Evolutionary conservation across 176 grass and related monocot species (phyloP).

Genomic region (Chrysopogon serrulatus): DNA sequence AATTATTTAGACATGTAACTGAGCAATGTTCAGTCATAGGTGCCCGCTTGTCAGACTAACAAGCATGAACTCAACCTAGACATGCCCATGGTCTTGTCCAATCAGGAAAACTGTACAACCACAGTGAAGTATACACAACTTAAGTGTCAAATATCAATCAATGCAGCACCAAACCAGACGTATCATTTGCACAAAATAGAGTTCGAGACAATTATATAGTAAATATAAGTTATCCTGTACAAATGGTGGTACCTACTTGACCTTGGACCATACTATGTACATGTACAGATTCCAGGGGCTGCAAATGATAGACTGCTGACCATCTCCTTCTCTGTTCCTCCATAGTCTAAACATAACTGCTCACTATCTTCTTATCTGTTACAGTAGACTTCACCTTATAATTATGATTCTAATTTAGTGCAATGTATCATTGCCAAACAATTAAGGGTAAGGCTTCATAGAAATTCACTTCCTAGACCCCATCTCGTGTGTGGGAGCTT

Average conservation of each 20-base stretch:
- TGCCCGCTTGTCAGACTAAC: not conserved
- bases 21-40: not conserved
- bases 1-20: not conserved
- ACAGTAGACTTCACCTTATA: not conserved
- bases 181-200: not conserved
- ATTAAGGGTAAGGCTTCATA: not conserved
- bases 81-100: not conserved
- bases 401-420: not conserved
- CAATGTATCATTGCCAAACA: not conserved
- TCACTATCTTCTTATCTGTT: slow-evolving; percentile 56
- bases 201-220: not conserved
- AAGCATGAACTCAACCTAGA: not conserved
- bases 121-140: not conserved
- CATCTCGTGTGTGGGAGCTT: not conserved
- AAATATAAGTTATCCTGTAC: not conserved
- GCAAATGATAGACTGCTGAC: not conserved
- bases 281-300: not conserved
- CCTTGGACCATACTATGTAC: not conserved
- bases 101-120: not conserved
- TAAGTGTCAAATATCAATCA: not conserved
- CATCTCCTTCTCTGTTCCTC: slow-evolving; percentile 36
- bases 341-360: slow-evolving; percentile 58
- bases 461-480: not conserved
- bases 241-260: not conserved
- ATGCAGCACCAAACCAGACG: not conserved